These are phyloP conservation scores for Rhodofomes roseus DNA, from an alignment of 1,284 basidiomycete species.

Conservation along the genomic window DNA sequence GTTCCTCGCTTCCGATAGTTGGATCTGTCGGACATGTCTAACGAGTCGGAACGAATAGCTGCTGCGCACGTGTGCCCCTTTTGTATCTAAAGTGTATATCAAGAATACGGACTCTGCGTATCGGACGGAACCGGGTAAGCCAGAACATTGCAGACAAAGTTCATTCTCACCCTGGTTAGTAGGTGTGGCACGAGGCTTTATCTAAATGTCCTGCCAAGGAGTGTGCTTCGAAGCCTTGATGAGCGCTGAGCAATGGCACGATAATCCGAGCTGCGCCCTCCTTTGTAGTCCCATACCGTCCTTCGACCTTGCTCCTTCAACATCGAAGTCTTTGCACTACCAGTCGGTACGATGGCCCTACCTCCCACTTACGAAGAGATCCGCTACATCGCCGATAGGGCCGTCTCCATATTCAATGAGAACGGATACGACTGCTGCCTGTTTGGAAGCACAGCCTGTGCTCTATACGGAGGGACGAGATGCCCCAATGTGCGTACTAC, in stretches of 20 bases:
- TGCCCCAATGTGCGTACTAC: slow-evolving; percentile 16
- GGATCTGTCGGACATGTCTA: no score
- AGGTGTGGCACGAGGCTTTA: background rate
- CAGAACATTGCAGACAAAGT: background rate
- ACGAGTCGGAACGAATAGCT: no score
- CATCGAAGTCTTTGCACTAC: background rate
- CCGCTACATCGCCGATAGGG: slow-evolving; percentile 8
- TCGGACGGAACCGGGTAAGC: background rate
- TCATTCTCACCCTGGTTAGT: background rate
- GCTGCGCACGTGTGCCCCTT: background rate
- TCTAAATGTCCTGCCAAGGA: background rate
- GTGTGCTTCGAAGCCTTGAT: background rate
- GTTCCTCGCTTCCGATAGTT: no score
- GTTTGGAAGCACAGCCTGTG: slow-evolving; percentile 20
- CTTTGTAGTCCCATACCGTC: background rate
- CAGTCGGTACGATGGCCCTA: background rate
- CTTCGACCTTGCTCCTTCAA: background rate
- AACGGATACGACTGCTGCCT: slow-evolving; percentile 16
- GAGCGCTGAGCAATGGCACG: background rate
- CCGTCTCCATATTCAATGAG: slow-evolving; percentile 9
- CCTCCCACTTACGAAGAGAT: slow-evolving; percentile 7
- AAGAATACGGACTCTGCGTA: background rate
- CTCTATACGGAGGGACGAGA: slow-evolving; percentile 16
- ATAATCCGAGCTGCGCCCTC: background rate
- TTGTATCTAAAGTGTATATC: background rate